Evolutionary conservation across 2,329 filamentous ascomycete species (phyloP), one percentile per base, ranked within the genome.

Genomic region (Fusarium acutatum): DNA sequence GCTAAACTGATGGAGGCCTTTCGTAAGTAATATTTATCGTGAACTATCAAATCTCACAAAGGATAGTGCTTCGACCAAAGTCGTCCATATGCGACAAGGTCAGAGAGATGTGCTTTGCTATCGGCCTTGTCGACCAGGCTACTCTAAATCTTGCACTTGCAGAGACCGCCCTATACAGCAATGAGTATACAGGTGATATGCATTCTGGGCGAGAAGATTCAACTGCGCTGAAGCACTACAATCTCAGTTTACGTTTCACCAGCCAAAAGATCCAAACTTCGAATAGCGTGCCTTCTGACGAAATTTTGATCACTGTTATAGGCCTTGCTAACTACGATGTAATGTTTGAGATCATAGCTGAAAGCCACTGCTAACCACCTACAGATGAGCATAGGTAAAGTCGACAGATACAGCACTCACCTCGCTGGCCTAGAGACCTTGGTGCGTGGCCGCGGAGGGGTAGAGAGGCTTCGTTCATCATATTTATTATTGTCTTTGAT

Each of bases 71-170:
- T 46, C 53, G 53, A 6, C 41, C 60, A 60, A 60, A 47, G 12
- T 63, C 60, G 32, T 63, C 53, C 18, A 28, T 63, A 18, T 60
- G 60, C n/a, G 53, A 60, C 34, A 60, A 35, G 34, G 60, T 60
- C 15, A 47, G 53, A 35, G 41, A 63, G 34, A 40, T 60, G 22
- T 63, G 60, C n/a, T 63, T 63, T n/a, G 60, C 53, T 17, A 59
- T 60, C 30, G 41, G 60, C 17, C 60, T 63, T 18, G 26, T 46
- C 22, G 56, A 60, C 22, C 41, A 60, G 20, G 41, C 34, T 34
- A n/a, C 53, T 47, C 43, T 60, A 13, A 37, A 60, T 47, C 53
- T 63, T 14, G 53, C 53, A 47, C 60, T 63, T n/a, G 41, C 53
- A 12, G 35, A 63, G 18, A 47, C 20, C 13, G 53, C 60, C 15